Percentiles rank a stretch among this genome's conserved stretches.
phyloP scores from a whole-genome alignment of 352 stramenopile genomes.

The Bremia lactucae region DNA sequence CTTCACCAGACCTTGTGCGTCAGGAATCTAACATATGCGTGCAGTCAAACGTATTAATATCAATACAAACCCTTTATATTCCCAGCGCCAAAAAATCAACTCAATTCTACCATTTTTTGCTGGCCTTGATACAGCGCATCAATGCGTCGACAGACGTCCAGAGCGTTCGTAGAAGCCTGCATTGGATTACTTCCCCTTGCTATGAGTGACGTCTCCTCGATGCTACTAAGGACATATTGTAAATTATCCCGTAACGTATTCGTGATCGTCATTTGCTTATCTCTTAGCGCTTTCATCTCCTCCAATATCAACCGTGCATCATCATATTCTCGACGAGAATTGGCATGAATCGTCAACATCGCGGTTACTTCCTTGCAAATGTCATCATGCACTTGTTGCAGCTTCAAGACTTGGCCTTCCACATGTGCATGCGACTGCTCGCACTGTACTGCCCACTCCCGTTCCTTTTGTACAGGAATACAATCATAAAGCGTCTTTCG shows the following conservation, averaged over 20 bases:
- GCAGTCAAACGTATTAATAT: no score
- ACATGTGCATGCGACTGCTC: constrained; percentile 68
- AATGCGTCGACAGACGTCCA: constrained; percentile 77
- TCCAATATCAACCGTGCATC: constrained; percentile 35
- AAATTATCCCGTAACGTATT: constrained; percentile 55
- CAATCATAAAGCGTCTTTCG: constrained; percentile 74
- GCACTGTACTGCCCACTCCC: constrained; percentile 67
- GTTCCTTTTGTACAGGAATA: constrained; percentile 70
- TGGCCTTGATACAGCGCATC: constrained; percentile 71
- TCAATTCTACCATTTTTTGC: constrained; percentile 50
- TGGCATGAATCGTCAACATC: constrained; percentile 35
- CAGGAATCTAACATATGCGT: constrained; percentile 36
- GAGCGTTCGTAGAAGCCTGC: constrained; percentile 61
- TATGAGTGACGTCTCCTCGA: constrained; percentile 51
- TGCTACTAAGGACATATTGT: constrained; percentile 48
- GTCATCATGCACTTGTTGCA: constrained; percentile 56
- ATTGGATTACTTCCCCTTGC: constrained; percentile 51
- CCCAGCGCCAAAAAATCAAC: no score
- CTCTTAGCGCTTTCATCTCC: constrained; percentile 39
- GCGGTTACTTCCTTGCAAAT: constrained; percentile 50
- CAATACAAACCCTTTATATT: no score
- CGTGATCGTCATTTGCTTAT: constrained; percentile 45
- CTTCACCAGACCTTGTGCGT: constrained; percentile 49
- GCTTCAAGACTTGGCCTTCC: constrained; percentile 42
- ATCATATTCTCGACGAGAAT: constrained; percentile 31